A percentile compares a stretch with the other conserved stretches of the same genome.
phyloP scores from a whole-genome alignment of 2,329 filamentous ascomycete genomes.

The Zymoseptoria tritici region DNA sequence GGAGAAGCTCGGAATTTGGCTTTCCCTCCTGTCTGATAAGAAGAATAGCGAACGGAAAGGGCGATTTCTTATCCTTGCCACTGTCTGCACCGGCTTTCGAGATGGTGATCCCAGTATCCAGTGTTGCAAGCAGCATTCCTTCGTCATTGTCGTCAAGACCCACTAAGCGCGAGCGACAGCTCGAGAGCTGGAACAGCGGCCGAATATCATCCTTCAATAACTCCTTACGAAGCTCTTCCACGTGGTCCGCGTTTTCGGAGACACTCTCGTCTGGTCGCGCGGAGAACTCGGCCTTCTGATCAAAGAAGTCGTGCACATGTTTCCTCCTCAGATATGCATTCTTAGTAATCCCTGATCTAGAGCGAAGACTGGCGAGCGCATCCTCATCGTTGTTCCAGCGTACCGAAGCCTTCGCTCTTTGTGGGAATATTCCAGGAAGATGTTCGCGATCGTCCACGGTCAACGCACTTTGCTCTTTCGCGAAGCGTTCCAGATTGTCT shows the following conservation, averaged over 20 bases:
- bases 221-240: constrained; percentile 34
- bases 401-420: constrained; percentile 22
- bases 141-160: constrained; percentile 39
- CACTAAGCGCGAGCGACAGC: constrained; percentile 41
- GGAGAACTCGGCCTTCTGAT: constrained; percentile 22
- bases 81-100: constrained; percentile 21
- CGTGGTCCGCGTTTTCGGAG: constrained; percentile 16
- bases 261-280: constrained; percentile 15
- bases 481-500: constrained; percentile 42
- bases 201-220: constrained; percentile 39
- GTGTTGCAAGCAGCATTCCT: constrained; percentile 40
- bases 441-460: constrained; percentile 37
- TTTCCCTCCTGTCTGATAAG: constrained; percentile 44
- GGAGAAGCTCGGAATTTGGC: constrained; percentile 32
- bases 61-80: constrained; percentile 7
- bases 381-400: constrained; percentile 27
- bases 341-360: constrained; percentile 15
- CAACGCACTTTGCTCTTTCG: constrained; percentile 38
- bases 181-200: constrained; percentile 41
- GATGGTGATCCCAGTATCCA: constrained; percentile 43
- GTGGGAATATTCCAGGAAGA: constrained; percentile 20
- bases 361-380: constrained; percentile 21
- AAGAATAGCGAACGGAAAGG: constrained; percentile 47
- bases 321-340: constrained; percentile 36
- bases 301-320: constrained; percentile 34